Base-by-base conservation (phyloP, 306 rosid species). In the Dalbergia oliveri region DNA sequence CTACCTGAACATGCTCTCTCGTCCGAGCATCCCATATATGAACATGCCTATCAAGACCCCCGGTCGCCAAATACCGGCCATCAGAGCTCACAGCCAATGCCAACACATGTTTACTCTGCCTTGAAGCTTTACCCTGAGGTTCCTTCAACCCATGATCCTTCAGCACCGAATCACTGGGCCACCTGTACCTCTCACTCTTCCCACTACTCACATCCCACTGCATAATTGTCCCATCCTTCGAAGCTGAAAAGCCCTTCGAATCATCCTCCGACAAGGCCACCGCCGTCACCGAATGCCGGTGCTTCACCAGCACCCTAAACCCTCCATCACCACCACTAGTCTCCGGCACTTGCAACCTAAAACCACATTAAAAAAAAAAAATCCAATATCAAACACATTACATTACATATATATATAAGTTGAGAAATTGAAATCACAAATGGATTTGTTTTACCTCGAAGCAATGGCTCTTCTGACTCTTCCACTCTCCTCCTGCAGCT, bases 11-110 rank as follows among this genome's bases (percentile, higher is more conserved):
- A 90, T 95, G 98, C 78, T 89, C 93, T 71, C 94, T 78, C 41
- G 97, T 88, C 47, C 99, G 93, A 8, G 93, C 89, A 86, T 95
- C 99, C 99, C 99, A 95, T 71, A 95, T 68, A 91, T 95, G 99
- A 83, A 95, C 69, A 82, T 95, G 99, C n/a, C 97, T 94, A 75
- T 95, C 99, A 54, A 91, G 88, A 26, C 99, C 99, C 11, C 98
- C 99, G 21, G 91, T 89, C 1, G 97, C 90, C 85, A 95, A 90
- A 87, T 93, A 95, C 44, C 96, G 91, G 61, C 97, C 92, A 79
- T 95, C 99, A 1, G 99, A 91, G 76, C 98, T 95, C 51, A 86
- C 90, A 16, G 94, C 93, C 85, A 95, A 87, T 53, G 99, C 86
- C 71, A 88, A 86, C 5, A 89, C 80, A 58, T 85, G 85, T 64